Percentiles rank a stretch among this genome's conserved stretches.
Evolutionary conservation across 2,329 filamentous ascomycete species (phyloP).

Genomic region (Ophiocordyceps robertsii): DNA sequence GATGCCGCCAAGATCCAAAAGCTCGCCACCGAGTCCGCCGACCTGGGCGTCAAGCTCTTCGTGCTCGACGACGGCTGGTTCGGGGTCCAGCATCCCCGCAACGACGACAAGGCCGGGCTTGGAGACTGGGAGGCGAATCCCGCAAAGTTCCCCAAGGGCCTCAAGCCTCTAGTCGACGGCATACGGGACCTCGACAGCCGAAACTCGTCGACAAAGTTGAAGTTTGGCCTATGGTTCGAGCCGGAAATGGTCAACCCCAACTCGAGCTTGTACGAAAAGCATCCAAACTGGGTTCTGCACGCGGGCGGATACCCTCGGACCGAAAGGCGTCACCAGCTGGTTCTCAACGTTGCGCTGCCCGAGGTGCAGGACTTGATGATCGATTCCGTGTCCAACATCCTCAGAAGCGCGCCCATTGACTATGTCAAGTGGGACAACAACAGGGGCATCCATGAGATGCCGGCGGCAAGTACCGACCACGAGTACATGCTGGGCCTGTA

Average conservation of each 20-base stretch:
- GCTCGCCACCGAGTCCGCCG: constrained; percentile 41
- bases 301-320: constrained; percentile 42
- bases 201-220: constrained; percentile 32
- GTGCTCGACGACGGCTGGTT: constrained; percentile 59
- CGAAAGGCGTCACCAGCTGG: constrained; percentile 42
- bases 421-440: constrained; percentile 62
- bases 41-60: constrained; percentile 47
- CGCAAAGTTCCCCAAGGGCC: constrained; percentile 42
- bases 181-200: constrained; percentile 35
- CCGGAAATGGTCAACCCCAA: constrained; percentile 55
- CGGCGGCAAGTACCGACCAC: constrained; percentile 39
- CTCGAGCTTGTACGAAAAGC: constrained; percentile 44
- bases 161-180: constrained; percentile 34
- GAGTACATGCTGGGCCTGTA: constrained; percentile 52
- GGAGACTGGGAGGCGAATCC: constrained; percentile 52
- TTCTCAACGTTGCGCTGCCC: constrained; percentile 44
- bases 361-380: constrained; percentile 54
- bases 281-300: constrained; percentile 51
- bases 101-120: constrained; percentile 42
- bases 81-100: constrained; percentile 41
- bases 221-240: constrained; percentile 55
- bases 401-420: constrained; percentile 36
- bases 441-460: constrained; percentile 46
- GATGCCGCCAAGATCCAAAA: constrained; percentile 41
- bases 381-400: constrained; percentile 35